Percentiles rank a stretch among this genome's conserved stretches.
Conservation (phyloP, 2,329 filamentous ascomycete genomes). For the Beauveria medogensis region DNA sequence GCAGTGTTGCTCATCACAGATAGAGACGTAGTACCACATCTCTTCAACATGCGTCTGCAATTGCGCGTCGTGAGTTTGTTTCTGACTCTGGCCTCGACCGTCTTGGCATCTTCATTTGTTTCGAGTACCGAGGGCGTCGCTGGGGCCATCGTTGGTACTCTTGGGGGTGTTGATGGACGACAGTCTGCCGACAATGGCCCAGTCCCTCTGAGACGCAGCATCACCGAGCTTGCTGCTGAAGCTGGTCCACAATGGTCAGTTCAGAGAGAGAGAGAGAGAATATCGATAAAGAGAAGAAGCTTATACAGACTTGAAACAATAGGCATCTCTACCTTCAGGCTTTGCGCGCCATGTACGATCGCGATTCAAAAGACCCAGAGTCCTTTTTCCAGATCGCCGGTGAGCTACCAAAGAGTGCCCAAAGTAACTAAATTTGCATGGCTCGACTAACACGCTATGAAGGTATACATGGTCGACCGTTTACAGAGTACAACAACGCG, state of each 20-base stretch:
- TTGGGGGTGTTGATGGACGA: background rate
- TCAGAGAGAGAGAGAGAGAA: background rate
- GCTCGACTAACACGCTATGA: constrained; percentile 2
- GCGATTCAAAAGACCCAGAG: constrained; percentile 30
- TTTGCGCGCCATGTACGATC: constrained; percentile 33
- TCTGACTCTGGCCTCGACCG: background rate
- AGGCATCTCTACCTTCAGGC: constrained; percentile 44
- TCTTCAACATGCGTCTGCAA: background rate
- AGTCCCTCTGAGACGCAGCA: constrained; percentile 37
- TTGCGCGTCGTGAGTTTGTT: background rate
- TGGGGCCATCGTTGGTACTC: background rate
- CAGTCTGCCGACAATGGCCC: constrained; percentile 8
- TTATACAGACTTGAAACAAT: background rate
- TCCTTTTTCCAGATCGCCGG: constrained; percentile 46
- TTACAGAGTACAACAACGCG: constrained; percentile 33
- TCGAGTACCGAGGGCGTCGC: background rate
- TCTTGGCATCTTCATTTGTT: background rate
- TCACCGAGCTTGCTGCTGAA: constrained; percentile 36
- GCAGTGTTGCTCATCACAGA: background rate
- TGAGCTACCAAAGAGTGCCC: constrained; percentile 16
- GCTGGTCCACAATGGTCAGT: constrained; percentile 34
- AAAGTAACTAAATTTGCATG: too few species aligned
- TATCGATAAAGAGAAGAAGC: background rate
- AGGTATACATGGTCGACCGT: constrained; percentile 37
- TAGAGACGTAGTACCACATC: background rate